A percentile compares a stretch with the other conserved stretches of the same genome.
phyloP scores from a whole-genome alignment of 2,329 filamentous ascomycete genomes.

The Epichloe gansuensis region DNA sequence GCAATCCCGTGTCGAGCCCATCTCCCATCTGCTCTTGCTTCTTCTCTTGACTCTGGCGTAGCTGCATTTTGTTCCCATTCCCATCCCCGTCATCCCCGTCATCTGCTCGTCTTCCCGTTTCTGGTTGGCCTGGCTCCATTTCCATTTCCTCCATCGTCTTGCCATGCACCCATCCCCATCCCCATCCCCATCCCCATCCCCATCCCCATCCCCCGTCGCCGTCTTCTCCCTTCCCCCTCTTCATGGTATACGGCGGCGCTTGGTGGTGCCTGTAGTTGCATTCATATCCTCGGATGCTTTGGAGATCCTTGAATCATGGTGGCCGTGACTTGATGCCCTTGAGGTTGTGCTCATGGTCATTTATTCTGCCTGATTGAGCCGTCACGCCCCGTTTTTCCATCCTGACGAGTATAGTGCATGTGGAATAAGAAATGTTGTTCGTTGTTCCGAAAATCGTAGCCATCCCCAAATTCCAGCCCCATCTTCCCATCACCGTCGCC shows the following conservation, averaged over 20 bases:
- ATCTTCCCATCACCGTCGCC: slow-evolving; percentile 9
- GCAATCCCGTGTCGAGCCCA: background rate
- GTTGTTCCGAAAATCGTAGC: slow-evolving; percentile 13
- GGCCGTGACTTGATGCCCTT: slow-evolving; percentile 5
- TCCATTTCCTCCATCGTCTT: background rate
- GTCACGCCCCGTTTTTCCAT: slow-evolving; percentile 11
- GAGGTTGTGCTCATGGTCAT: slow-evolving; percentile 4
- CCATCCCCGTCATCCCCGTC: background rate
- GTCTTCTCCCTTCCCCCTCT: background rate
- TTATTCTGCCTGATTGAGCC: slow-evolving; percentile 9
- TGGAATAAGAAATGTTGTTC: slow-evolving; percentile 8
- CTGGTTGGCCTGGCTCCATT: background rate
- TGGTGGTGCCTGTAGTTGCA: background rate
- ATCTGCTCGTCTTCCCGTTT: background rate
- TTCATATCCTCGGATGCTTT: background rate
- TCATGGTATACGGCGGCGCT: background rate
- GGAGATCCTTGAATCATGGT: slow-evolving; percentile 5
- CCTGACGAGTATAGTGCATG: slow-evolving; percentile 8
- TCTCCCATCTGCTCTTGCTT: background rate
- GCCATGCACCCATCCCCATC: background rate
- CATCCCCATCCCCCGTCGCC: background rate
- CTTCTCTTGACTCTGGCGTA: background rate
- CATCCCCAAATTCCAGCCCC: slow-evolving; percentile 15
- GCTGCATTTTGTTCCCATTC: slow-evolving; percentile 1
- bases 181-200: background rate